These are phyloP conservation scores for Thalassiosira allenii DNA, from an alignment of 352 stramenopile genomes.

Conservation along the genomic window DNA sequence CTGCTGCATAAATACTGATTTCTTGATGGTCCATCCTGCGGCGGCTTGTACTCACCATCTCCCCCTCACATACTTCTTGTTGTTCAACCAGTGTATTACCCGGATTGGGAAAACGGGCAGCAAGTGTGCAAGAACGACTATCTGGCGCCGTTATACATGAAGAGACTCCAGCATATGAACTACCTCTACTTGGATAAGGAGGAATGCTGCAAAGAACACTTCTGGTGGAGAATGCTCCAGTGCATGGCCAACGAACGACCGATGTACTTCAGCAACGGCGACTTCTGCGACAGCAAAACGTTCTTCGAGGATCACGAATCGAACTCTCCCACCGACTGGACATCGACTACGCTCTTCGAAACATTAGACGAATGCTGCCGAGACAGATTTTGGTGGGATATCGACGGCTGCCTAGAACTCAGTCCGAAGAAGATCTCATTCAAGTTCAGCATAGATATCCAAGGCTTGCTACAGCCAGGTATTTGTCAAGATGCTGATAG, in stretches of 20 bases:
- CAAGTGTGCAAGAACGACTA: constrained; percentile 39
- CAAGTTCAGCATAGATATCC: constrained; percentile 36
- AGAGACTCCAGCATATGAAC: constrained; percentile 28
- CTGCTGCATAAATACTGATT: not conserved
- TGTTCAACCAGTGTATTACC: constrained; percentile 27
- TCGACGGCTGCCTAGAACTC: constrained; percentile 25
- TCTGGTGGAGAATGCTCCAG: constrained; percentile 38
- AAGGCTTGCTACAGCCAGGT: constrained; percentile 15
- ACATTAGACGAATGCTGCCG: constrained; percentile 38
- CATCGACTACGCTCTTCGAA: constrained; percentile 24
- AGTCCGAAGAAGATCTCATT: constrained; percentile 44
- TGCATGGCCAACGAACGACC: constrained; percentile 38
- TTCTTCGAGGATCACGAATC: constrained; percentile 31
- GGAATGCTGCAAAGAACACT: constrained; percentile 46
- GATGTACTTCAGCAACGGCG: constrained; percentile 24
- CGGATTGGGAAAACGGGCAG: constrained; percentile 6
- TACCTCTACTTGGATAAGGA: constrained; percentile 43
- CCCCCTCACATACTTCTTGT: not conserved
- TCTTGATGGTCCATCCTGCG: not conserved
- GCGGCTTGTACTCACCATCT: not conserved
- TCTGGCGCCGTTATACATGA: constrained; percentile 33
- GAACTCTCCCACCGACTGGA: constrained; percentile 18
- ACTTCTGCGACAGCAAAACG: not conserved
- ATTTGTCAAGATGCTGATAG: constrained; percentile 54
- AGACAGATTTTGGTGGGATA: constrained; percentile 48